Conservation (phyloP, 2,329 filamentous ascomycete genomes). For the Cladophialophora chaetospira region DNA sequence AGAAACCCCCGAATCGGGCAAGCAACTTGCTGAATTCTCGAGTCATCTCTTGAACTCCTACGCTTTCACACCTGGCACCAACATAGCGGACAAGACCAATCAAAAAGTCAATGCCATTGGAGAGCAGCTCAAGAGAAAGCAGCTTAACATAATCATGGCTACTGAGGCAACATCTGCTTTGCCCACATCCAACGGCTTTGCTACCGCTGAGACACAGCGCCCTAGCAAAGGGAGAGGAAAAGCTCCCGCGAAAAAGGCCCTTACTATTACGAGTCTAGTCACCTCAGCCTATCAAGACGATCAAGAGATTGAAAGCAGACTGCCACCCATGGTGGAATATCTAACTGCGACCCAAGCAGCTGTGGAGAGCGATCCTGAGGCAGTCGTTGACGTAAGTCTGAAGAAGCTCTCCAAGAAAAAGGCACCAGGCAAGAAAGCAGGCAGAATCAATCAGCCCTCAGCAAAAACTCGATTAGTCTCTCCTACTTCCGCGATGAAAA, state of each 20-base stretch:
- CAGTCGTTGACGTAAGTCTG: background rate
- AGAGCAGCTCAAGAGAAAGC: constrained; percentile 16
- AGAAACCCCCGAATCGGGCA: constrained; percentile 1
- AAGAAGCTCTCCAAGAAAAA: constrained; percentile 27
- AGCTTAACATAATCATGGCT: constrained; percentile 20
- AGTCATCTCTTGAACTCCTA: constrained; percentile 14
- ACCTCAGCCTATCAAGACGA: constrained; percentile 66
- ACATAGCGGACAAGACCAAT: background rate
- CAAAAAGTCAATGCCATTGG: constrained; percentile 6
- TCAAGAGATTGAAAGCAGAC: constrained; percentile 34
- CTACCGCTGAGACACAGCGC: constrained; percentile 2
- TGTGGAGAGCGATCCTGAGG: background rate
- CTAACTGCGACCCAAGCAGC: constrained; percentile 42
- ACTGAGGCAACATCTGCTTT: constrained; percentile 5
- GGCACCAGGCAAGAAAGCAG: constrained; percentile 14
- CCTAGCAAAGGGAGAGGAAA: constrained; percentile 45
- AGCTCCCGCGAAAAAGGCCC: constrained; percentile 66
- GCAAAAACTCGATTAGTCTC: constrained; percentile 61
- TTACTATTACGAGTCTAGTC: constrained; percentile 76
- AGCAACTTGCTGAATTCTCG: constrained; percentile 1
- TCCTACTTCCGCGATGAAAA: constrained; percentile 66
- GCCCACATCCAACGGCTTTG: background rate
- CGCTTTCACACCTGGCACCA: background rate
- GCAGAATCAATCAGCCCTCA: constrained; percentile 35
- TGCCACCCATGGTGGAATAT: constrained; percentile 50